Evolutionary conservation across 371 early-diverging fungal genomes (phyloP), one percentile per base, ranked within the genome.

Genomic region (Actinomortierella ambigua): DNA sequence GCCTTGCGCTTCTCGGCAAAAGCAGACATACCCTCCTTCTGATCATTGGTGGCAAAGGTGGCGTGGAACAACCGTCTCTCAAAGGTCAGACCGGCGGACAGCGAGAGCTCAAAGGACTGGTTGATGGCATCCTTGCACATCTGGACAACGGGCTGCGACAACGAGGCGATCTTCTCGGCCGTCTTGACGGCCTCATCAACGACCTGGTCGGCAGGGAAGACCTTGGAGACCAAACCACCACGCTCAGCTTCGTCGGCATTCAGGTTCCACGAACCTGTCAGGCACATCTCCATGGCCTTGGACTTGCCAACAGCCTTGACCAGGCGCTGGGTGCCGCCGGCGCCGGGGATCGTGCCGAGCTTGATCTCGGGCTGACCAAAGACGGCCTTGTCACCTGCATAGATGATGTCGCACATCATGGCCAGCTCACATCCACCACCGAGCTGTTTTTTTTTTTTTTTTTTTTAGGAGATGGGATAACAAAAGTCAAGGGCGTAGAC

Each of bases 321-420:
- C 69, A 98, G 86, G 59, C 99, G 89, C 79, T 95, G 94, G 39
- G 93, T 93, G 63, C 94, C 95, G 61, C 95, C 94, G 49, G 93
- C 95, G 59, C 93, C 86, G 75, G 95, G 97, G 58, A 98, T 96
- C 39, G 91, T 89, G 69, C 98, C 99, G 58, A 98, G 88, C 81
- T 94, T 98, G 82, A 98, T 98, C 75, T 98, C 99, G 34, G 99
- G 99, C 81, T 98, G 99, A 41, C 96, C 98, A 78, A 98, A 98
- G 54, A 90, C 88, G 42, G 99, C 99, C 67, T 89, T 93, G 53
- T 95, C 95, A 69, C 98, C 98, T 51, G 99, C 99, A 75, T 98
- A 98, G 81, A 98, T 98, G 77, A 98, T 95, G 82, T 98, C 94
- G 80, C 94, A 94, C 96, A 96, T 97, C 98, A 98, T 98, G 63